Evolutionary conservation across 2,329 filamentous ascomycete species (phyloP).

Genomic region (Passalora sequoiae): DNA sequence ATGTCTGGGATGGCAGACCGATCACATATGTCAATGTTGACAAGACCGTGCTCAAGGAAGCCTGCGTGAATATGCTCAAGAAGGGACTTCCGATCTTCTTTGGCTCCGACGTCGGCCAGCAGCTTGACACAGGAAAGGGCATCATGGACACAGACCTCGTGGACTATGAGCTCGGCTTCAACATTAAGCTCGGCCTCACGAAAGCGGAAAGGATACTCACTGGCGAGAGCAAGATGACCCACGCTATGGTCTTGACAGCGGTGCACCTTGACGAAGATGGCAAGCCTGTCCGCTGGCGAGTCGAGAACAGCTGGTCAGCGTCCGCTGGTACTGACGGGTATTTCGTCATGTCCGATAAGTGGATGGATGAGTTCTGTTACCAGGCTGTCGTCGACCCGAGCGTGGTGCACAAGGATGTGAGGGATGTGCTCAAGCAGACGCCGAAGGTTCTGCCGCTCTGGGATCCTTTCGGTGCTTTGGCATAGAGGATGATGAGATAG

Average conservation of each 20-base stretch:
- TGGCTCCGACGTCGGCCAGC: slow-evolving; percentile 81
- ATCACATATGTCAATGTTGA: slow-evolving; percentile 80
- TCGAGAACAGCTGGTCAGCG: slow-evolving; percentile 81
- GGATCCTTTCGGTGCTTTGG: slow-evolving; percentile 40
- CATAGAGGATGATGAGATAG: slow-evolving; percentile 20
- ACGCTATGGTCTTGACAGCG: slow-evolving; percentile 85
- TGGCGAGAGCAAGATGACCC: slow-evolving; percentile 78
- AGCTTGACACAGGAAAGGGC: slow-evolving; percentile 60
- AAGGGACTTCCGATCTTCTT: slow-evolving; percentile 81
- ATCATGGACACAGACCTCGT: slow-evolving; percentile 76
- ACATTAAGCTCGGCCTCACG: slow-evolving; percentile 64
- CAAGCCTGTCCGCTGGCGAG: slow-evolving; percentile 69
- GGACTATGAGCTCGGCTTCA: slow-evolving; percentile 81
- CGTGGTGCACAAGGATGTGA: slow-evolving; percentile 55
- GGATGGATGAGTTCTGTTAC: slow-evolving; percentile 65
- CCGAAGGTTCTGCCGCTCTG: slow-evolving; percentile 61
- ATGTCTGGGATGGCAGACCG: slow-evolving; percentile 69
- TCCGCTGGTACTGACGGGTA: slow-evolving; percentile 67
- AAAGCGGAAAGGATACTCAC: slow-evolving; percentile 71
- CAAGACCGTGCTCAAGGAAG: slow-evolving; percentile 65
- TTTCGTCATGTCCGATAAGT: slow-evolving; percentile 79
- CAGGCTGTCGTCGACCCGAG: slow-evolving; percentile 77
- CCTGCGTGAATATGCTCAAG: slow-evolving; percentile 71
- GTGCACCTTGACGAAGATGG: slow-evolving; percentile 69
- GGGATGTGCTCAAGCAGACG: slow-evolving; percentile 64